Evolutionary conservation across 2,329 filamentous ascomycete species (phyloP).

Genomic region (Bertia moriformis): DNA sequence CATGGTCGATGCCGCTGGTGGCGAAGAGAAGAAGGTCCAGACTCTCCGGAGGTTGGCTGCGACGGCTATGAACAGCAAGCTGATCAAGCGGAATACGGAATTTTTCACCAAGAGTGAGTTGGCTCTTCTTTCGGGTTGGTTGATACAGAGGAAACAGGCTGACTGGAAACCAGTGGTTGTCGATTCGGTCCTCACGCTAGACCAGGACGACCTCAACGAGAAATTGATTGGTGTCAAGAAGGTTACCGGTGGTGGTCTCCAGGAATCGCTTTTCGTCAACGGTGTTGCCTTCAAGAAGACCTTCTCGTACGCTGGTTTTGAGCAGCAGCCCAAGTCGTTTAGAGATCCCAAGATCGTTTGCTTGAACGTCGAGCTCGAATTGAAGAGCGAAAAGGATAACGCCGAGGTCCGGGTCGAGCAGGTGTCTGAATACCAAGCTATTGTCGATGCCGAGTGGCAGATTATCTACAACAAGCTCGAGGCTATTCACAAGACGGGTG

Average conservation of each 20-base stretch:
- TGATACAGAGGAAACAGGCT: not conserved
- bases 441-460: conserved; percentile 98
- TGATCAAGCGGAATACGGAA: conserved; percentile 89
- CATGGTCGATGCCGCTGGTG: conserved; percentile 23
- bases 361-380: conserved; percentile 90
- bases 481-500: conserved; percentile 80
- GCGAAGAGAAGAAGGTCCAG: conserved; percentile 68
- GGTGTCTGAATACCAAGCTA: conserved; percentile 97
- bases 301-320: conserved; percentile 96
- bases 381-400: conserved; percentile 99
- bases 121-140: not conserved
- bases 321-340: conserved; percentile 96
- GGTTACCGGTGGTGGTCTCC: conserved; percentile 86
- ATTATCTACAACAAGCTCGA: conserved; percentile 99
- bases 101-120: conserved; percentile 92
- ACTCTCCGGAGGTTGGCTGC: conserved; percentile 79
- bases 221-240: conserved; percentile 98
- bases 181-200: conserved; percentile 83
- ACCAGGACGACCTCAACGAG: conserved; percentile 94
- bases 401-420: conserved; percentile 96
- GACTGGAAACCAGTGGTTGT: conserved; percentile 63
- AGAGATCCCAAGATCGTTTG: conserved; percentile 90
- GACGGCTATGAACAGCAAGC: conserved; percentile 98
- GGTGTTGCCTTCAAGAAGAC: conserved; percentile 99
- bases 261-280: conserved; percentile 92